Conservation (phyloP, 164 flowering plant species). For the Annona squamosa region DNA sequence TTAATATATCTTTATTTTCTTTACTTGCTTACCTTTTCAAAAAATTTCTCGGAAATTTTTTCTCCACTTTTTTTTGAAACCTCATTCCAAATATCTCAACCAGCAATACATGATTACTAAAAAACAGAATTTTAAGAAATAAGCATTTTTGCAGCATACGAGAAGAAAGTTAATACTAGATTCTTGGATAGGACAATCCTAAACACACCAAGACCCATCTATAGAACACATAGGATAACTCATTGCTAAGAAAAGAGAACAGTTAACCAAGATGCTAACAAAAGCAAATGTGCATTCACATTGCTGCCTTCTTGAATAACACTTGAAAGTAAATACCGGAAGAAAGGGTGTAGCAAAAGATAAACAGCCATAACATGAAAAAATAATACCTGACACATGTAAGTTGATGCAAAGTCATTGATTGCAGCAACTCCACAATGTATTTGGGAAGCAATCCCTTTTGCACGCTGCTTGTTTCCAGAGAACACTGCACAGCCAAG, state of each 20-base stretch:
- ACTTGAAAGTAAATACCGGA: neutral
- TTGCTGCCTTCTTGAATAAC: too few species aligned
- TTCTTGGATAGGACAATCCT: neutral
- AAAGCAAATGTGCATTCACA: too few species aligned
- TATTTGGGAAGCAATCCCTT: conserved; percentile 67
- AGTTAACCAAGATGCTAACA: too few species aligned
- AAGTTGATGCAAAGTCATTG: conserved; percentile 86
- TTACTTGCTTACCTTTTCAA: too few species aligned
- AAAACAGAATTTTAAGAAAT: too few species aligned
- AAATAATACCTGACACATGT: conserved; percentile 87
- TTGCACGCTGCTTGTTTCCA: conserved; percentile 74
- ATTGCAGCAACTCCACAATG: conserved; percentile 89
- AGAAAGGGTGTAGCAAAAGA: neutral
- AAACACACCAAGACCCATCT: neutral
- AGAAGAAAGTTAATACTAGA: neutral
- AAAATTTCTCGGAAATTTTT: too few species aligned
- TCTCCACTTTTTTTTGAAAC: too few species aligned
- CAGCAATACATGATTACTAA: neutral
- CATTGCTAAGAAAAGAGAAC: too few species aligned
- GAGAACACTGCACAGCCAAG: conserved; percentile 99
- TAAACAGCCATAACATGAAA: neutral
- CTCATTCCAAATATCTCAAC: neutral
- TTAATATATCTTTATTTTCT: too few species aligned
- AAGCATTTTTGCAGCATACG: neutral
- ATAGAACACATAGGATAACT: too few species aligned